These are phyloP conservation scores for Skeletonema menzelii DNA, from an alignment of 108 stramenopile species.

Conservation along the genomic window DNA sequence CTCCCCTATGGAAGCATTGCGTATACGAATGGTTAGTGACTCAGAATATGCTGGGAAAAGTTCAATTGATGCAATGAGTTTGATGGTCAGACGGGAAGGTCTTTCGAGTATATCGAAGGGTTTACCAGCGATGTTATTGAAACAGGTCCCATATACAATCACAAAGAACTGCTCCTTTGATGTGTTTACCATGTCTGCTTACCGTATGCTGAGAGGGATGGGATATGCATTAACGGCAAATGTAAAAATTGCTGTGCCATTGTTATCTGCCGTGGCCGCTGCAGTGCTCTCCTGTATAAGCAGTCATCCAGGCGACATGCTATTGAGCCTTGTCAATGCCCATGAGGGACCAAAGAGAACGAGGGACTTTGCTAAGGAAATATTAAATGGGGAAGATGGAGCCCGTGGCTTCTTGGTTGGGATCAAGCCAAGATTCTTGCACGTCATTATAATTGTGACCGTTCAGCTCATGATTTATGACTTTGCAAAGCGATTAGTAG, in stretches of 20 bases:
- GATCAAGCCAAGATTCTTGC: constrained; percentile 75
- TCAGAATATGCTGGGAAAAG: constrained; percentile 56
- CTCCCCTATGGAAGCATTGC: constrained; percentile 85
- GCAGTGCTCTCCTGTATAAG: constrained; percentile 79
- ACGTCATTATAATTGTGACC: constrained; percentile 90
- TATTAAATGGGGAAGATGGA: constrained; percentile 45
- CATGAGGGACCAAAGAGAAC: constrained; percentile 52
- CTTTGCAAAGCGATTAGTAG: constrained; percentile 73
- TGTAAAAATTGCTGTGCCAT: constrained; percentile 58
- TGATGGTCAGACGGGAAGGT: constrained; percentile 66
- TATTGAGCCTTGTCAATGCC: constrained; percentile 80
- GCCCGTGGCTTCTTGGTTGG: constrained; percentile 76
- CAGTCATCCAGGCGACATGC: constrained; percentile 91
- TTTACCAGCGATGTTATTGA: constrained; percentile 63
- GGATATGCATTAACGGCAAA: constrained; percentile 40
- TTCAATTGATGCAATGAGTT: constrained; percentile 53
- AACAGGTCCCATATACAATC: constrained; percentile 77
- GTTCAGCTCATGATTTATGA: constrained; percentile 90
- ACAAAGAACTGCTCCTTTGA: constrained; percentile 63
- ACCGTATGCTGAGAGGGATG: constrained; percentile 24
- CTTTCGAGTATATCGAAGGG: constrained; percentile 54
- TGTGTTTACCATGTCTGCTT: constrained; percentile 52
- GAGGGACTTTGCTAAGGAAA: constrained; percentile 55
- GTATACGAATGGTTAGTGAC: constrained; percentile 88
- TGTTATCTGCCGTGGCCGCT: constrained; percentile 67